Evolutionary conservation across 192 early-diverging fungal genomes (phyloP).

Genomic region (Coemansia pectinata): DNA sequence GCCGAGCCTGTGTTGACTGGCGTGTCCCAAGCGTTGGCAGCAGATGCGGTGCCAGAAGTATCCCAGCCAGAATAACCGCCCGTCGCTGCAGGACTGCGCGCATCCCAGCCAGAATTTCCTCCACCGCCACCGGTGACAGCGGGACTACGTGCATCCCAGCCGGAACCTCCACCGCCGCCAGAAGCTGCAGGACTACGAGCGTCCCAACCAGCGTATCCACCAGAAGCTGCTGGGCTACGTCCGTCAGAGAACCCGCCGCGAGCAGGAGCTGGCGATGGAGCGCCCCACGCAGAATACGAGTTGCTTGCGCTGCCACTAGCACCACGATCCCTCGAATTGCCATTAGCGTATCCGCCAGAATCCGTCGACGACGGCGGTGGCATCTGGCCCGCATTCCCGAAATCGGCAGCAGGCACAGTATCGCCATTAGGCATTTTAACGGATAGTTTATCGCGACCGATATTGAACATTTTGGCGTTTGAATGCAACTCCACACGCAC

Average conservation of each 20-base stretch:
- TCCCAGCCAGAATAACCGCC: slow-evolving; percentile 53
- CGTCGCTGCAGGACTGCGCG: slow-evolving; percentile 37
- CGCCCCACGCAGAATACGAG: slow-evolving; percentile 11
- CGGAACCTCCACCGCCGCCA: slow-evolving; percentile 53
- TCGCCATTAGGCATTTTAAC: slow-evolving; percentile 62
- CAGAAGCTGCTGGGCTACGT: slow-evolving; percentile 19
- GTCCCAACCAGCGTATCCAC: slow-evolving; percentile 12
- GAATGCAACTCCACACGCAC: slow-evolving; percentile 94
- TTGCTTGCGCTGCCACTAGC: slow-evolving; percentile 1
- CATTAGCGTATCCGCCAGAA: slow-evolving; percentile 18
- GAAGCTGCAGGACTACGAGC: slow-evolving; percentile 53
- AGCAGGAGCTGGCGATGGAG: slow-evolving; percentile 14
- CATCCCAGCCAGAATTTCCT: slow-evolving; percentile 55
- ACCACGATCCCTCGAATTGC: background rate
- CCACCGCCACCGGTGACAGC: slow-evolving; percentile 51
- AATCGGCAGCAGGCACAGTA: slow-evolving; percentile 55
- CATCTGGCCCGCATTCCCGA: background rate
- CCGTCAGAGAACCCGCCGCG: slow-evolving; percentile 23
- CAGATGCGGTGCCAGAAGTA: slow-evolving; percentile 44
- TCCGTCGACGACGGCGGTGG: slow-evolving; percentile 1
- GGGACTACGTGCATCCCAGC: slow-evolving; percentile 40
- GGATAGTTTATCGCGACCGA: slow-evolving; percentile 75
- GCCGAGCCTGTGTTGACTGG: slow-evolving; percentile 53
- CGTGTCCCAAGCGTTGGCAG: slow-evolving; percentile 47
- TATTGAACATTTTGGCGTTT: slow-evolving; percentile 75